These are phyloP conservation scores for Suillus luteus DNA, from an alignment of 768 basidiomycete species.

Conservation along the genomic window DNA sequence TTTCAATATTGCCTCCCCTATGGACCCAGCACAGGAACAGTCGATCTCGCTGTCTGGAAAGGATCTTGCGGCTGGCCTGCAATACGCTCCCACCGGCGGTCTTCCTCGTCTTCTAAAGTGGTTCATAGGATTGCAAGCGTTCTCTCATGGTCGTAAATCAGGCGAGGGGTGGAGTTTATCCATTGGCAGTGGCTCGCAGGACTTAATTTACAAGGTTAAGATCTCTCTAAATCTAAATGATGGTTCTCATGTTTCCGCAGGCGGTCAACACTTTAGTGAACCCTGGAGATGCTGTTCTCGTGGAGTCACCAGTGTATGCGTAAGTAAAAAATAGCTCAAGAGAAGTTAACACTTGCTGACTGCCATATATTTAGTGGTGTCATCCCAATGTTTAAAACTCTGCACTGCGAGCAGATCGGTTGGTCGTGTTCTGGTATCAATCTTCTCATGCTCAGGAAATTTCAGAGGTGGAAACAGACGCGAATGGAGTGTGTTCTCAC, in stretches of 20 bases:
- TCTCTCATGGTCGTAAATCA: constrained; percentile 60
- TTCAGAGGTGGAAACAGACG: constrained; percentile 78
- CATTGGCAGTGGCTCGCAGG: constrained; percentile 86
- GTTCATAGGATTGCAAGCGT: constrained; percentile 71
- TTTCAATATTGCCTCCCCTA: constrained; percentile 58
- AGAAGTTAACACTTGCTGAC: constrained; percentile 14
- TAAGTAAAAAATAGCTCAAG: constrained; percentile 35
- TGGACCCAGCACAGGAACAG: constrained; percentile 44
- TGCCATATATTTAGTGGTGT: constrained; percentile 50
- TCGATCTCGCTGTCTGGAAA: constrained; percentile 54
- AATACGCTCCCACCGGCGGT: constrained; percentile 78
- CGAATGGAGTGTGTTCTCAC: constrained; percentile 62
- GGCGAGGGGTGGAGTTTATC: constrained; percentile 75
- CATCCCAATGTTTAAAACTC: constrained; percentile 59
- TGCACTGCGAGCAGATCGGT: constrained; percentile 64
- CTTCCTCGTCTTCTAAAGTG: constrained; percentile 64
- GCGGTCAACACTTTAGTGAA: constrained; percentile 71
- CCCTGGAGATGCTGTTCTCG: constrained; percentile 76
- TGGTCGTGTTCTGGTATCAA: constrained; percentile 19
- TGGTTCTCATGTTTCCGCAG: constrained; percentile 39
- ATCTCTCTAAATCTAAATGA: constrained; percentile 6
- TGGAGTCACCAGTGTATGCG: constrained; percentile 85
- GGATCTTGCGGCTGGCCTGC: constrained; percentile 69
- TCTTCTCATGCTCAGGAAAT: constrained; percentile 11
- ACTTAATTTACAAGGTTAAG: constrained; percentile 80